phyloP scores from a whole-genome alignment of 495 filamentous ascomycete genomes.

The Bombardia bombarda region DNA sequence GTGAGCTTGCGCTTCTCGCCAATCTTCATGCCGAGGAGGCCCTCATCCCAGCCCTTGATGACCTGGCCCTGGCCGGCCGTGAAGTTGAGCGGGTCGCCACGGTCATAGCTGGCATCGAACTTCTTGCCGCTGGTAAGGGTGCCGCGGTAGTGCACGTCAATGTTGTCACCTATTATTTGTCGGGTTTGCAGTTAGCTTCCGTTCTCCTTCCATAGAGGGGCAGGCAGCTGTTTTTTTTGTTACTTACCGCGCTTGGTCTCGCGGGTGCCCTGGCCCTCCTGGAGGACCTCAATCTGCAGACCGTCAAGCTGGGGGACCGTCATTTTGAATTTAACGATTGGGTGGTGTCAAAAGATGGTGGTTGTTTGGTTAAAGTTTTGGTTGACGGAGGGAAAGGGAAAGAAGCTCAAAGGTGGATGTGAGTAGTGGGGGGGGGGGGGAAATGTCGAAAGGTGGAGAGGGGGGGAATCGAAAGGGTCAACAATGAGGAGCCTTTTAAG shows the following conservation, averaged over 20 bases:
- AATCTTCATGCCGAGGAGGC: constrained; percentile 80
- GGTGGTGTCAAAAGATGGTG: no score
- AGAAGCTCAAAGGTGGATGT: neutral
- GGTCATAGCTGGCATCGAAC: constrained; percentile 47
- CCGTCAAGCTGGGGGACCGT: constrained; percentile 20
- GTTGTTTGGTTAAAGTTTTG: no score
- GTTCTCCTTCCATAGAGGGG: no score
- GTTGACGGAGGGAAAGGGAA: neutral
- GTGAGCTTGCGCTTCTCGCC: constrained; percentile 73
- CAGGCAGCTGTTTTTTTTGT: neutral
- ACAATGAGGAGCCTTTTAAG: no score
- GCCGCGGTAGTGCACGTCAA: constrained; percentile 26
- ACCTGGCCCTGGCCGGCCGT: constrained; percentile 62
- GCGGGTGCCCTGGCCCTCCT: constrained; percentile 14
- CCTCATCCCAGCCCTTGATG: constrained; percentile 81
- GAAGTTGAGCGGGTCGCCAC: constrained; percentile 60
- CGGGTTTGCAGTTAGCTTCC: neutral
- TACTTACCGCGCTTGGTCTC: constrained; percentile 24
- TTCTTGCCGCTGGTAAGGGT: constrained; percentile 23
- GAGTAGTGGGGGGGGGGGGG: no score
- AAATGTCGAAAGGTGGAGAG: no score
- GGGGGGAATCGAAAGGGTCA: no score
- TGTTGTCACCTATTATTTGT: constrained; percentile 18
- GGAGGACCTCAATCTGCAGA: constrained; percentile 18
- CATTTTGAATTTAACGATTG: no score